These are phyloP conservation scores for Colletotrichum agaves DNA, from an alignment of 2,329 filamentous ascomycete species.

Conservation along the genomic window DNA sequence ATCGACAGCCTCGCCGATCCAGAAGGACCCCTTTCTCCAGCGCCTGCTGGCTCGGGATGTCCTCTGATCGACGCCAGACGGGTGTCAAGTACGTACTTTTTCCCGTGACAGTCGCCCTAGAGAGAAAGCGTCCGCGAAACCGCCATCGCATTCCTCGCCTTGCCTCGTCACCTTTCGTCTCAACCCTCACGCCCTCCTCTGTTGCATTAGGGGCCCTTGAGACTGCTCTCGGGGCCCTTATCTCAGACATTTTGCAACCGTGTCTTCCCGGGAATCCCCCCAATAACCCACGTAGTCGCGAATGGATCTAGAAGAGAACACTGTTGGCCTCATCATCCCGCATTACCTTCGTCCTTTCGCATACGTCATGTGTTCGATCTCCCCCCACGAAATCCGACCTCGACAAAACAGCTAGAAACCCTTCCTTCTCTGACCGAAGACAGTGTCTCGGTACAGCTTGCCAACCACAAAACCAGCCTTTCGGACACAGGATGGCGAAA, in stretches of 20 bases:
- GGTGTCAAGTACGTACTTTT: background rate
- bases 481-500: background rate
- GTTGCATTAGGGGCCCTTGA: background rate
- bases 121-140: background rate
- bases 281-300: background rate
- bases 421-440: too few relatives aligned
- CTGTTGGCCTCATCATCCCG: background rate
- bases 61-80: slow-evolving; percentile 4
- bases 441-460: background rate
- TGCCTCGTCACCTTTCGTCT: background rate
- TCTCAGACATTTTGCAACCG: background rate
- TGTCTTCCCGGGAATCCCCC: background rate
- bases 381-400: too few relatives aligned
- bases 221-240: background rate
- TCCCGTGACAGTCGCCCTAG: background rate
- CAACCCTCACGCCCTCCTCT: background rate
- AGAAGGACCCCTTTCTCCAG: background rate
- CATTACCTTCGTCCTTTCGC: background rate
- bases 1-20: slow-evolving; percentile 14
- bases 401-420: too few relatives aligned
- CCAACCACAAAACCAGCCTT: background rate
- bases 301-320: too few relatives aligned
- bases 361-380: background rate
- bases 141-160: background rate
- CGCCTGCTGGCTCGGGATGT: background rate